phyloP scores from a whole-genome alignment of 2,329 filamentous ascomycete genomes.

The Venturia carpophila region DNA sequence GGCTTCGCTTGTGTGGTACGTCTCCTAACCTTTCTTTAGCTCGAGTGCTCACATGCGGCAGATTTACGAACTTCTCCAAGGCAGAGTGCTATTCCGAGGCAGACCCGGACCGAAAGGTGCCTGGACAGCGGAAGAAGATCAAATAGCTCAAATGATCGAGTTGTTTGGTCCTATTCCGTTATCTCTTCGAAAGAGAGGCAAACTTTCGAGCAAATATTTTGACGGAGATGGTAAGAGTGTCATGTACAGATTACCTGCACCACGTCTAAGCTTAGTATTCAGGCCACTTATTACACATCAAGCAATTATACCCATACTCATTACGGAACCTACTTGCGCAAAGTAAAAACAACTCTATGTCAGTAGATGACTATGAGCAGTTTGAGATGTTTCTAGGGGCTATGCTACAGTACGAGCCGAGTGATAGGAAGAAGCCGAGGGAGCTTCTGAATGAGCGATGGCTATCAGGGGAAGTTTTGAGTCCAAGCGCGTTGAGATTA shows the following conservation, averaged over 20 bases:
- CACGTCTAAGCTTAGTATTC: background rate
- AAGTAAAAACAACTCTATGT: background rate
- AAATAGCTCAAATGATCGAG: constrained; percentile 15
- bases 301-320: background rate
- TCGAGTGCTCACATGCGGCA: background rate
- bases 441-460: background rate
- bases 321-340: background rate
- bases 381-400: background rate
- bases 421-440: background rate
- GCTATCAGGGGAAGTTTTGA: too few species aligned
- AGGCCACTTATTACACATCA: background rate
- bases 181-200: background rate
- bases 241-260: background rate
- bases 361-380: background rate
- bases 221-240: background rate
- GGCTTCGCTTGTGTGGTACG: background rate
- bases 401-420: background rate
- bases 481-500: too few species aligned
- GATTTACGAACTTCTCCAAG: background rate
- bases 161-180: background rate
- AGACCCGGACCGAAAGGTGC: constrained; percentile 11
- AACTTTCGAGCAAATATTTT: background rate
- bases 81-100: constrained; percentile 15
- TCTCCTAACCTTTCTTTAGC: background rate
- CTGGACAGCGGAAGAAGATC: constrained; percentile 14